Percentiles rank a stretch among this genome's conserved stretches.
phyloP scores from a whole-genome alignment of 2,329 filamentous ascomycete genomes.

The Paraconiothyrium brasiliense region DNA sequence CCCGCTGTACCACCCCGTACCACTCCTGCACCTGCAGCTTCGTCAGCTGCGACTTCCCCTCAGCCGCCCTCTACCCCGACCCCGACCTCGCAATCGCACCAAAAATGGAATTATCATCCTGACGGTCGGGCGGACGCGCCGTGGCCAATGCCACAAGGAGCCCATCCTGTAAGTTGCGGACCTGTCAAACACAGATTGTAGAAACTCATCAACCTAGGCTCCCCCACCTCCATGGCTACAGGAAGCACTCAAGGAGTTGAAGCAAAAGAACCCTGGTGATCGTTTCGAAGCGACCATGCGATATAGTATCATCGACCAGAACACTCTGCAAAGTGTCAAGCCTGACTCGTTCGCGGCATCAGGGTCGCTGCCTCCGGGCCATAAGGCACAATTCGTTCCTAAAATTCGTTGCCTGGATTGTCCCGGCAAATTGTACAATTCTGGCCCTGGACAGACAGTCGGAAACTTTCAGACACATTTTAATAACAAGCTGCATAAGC shows the following conservation, averaged over 20 bases:
- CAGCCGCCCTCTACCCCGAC: slow-evolving; percentile 50
- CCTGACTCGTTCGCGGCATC: slow-evolving; percentile 57
- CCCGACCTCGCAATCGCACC: slow-evolving; percentile 37
- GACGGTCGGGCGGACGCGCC: slow-evolving; percentile 72
- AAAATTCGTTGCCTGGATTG: slow-evolving; percentile 93
- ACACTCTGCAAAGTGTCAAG: slow-evolving; percentile 54
- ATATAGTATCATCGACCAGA: slow-evolving; percentile 79
- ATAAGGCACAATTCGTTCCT: slow-evolving; percentile 85
- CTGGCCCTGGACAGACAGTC: slow-evolving; percentile 83
- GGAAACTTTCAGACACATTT: slow-evolving; percentile 94
- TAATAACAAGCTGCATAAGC: slow-evolving; percentile 77
- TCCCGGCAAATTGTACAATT: slow-evolving; percentile 91
- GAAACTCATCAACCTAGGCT: slow-evolving; percentile 65
- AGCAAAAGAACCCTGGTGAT: slow-evolving; percentile 77
- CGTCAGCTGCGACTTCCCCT: slow-evolving; percentile 42
- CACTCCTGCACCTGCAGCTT: slow-evolving; percentile 33
- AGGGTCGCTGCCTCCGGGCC: slow-evolving; percentile 66
- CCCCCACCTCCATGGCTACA: slow-evolving; percentile 87
- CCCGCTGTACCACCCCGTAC: slow-evolving; percentile 52
- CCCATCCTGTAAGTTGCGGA: slow-evolving; percentile 67
- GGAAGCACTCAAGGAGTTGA: slow-evolving; percentile 75
- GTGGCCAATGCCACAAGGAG: slow-evolving; percentile 66
- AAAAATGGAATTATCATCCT: slow-evolving; percentile 47
- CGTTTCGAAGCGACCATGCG: slow-evolving; percentile 92
- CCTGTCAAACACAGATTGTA: background rate